Evolutionary conservation across 108 stramenopile genomes (phyloP).

Genomic region (Skeletonema potamos): DNA sequence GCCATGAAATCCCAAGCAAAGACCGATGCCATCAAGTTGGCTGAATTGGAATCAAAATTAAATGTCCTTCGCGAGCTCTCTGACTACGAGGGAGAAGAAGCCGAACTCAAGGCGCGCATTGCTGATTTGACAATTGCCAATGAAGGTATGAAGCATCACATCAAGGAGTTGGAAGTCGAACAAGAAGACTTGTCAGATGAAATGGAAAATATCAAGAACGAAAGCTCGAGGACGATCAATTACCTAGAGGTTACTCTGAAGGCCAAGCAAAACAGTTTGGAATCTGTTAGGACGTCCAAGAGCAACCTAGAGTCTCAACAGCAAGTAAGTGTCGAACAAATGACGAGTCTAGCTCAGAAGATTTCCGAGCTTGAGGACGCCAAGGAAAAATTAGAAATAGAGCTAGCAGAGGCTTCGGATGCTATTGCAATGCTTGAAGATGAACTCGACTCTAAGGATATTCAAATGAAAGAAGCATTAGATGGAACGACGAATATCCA

Average conservation of each 20-base stretch:
- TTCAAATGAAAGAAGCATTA: constrained; percentile 8
- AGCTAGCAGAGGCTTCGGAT: constrained; percentile 20
- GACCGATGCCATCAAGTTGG: neutral
- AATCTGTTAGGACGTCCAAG: too few relatives aligned
- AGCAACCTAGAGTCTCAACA: constrained; percentile 7
- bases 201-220: neutral
- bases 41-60: neutral
- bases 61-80: neutral
- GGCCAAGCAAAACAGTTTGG: too few relatives aligned
- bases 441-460: constrained; percentile 37
- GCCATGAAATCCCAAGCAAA: neutral
- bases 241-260: neutral
- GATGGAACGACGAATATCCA: constrained; percentile 14
- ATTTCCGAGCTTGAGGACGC: constrained; percentile 19
- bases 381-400: constrained; percentile 17
- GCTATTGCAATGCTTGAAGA: constrained; percentile 36
- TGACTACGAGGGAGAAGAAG: neutral
- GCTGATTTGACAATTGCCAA: too few relatives aligned
- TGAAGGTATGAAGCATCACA: neutral
- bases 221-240: neutral
- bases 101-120: too few relatives aligned
- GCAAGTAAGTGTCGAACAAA: neutral
- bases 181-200: neutral
- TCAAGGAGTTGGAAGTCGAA: neutral
- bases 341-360: constrained; percentile 3